phyloP scores from a whole-genome alignment of 106 monocot species.

The Amphibolis antarctica region DNA sequence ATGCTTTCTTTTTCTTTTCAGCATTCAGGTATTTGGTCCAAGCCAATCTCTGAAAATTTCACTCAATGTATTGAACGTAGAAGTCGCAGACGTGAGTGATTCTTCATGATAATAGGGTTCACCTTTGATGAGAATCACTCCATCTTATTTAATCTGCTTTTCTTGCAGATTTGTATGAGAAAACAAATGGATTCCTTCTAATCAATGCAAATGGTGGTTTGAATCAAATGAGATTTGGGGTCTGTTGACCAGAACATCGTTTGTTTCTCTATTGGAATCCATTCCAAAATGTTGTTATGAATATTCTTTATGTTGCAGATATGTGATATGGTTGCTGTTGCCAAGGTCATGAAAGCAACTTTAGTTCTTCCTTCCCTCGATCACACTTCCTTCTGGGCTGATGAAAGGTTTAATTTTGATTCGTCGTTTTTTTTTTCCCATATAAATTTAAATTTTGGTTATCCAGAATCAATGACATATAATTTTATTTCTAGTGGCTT shows the following conservation, averaged over 20 bases:
- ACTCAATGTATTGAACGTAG: slow-evolving; percentile 55
- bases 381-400: slow-evolving; percentile 88
- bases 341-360: slow-evolving; percentile 89
- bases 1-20: slow-evolving; percentile 11
- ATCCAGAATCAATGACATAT: background rate
- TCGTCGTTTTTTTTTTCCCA: background rate
- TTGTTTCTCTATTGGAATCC: slow-evolving; percentile 6
- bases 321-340: slow-evolving; percentile 99
- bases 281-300: slow-evolving; percentile 14
- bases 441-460: background rate
- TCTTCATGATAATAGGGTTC: background rate
- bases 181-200: slow-evolving; percentile 80
- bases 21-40: slow-evolving; percentile 71
- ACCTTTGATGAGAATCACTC: background rate
- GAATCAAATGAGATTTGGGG: slow-evolving; percentile 99
- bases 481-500: slow-evolving; percentile 47
- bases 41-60: slow-evolving; percentile 64
- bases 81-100: slow-evolving; percentile 48
- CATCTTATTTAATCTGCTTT: background rate
- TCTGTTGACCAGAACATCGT: slow-evolving; percentile 23
- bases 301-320: slow-evolving; percentile 66
- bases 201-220: slow-evolving; percentile 98
- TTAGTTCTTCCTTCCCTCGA: slow-evolving; percentile 96
- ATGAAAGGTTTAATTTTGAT: slow-evolving; percentile 53
- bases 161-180: slow-evolving; percentile 51